Conservation (phyloP, 2,329 filamentous ascomycete species). For the Rhinocladiella similis region DNA sequence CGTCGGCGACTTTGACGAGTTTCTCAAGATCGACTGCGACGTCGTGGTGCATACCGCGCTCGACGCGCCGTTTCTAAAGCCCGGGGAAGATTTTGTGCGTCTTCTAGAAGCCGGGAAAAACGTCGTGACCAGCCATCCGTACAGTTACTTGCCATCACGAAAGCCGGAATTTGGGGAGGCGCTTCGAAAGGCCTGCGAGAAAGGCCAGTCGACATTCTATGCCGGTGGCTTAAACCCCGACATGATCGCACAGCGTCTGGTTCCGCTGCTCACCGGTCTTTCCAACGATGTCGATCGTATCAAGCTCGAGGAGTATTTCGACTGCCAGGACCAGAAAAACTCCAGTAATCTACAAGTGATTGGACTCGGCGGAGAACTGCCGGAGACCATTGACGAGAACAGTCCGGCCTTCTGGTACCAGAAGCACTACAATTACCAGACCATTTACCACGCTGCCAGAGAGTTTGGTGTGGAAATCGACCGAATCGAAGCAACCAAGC, state of each 20-base stretch:
- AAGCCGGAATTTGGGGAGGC: conserved; percentile 3
- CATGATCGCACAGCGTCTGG: no score
- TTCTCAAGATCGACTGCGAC: conserved; percentile 9
- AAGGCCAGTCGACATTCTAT: no score
- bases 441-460: background rate
- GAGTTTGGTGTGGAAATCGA: conserved; percentile 5
- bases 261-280: no score
- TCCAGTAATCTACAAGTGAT: no score
- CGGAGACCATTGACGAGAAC: conserved; percentile 6
- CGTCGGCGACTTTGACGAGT: conserved; percentile 5
- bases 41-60: conserved; percentile 6
- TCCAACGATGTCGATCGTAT: no score
- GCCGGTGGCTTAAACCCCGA: no score
- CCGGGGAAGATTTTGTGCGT: background rate
- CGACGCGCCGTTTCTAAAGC: background rate
- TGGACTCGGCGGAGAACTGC: background rate
- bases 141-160: conserved; percentile 4
- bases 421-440: conserved; percentile 8
- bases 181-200: background rate
- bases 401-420: conserved; percentile 9
- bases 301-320: no score
- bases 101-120: background rate
- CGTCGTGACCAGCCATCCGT: conserved; percentile 4
- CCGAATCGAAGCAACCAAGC: conserved; percentile 7
- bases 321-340: no score